phyloP scores from a whole-genome alignment of 2,329 filamentous ascomycete species.

The Colletotrichum scovillei region DNA sequence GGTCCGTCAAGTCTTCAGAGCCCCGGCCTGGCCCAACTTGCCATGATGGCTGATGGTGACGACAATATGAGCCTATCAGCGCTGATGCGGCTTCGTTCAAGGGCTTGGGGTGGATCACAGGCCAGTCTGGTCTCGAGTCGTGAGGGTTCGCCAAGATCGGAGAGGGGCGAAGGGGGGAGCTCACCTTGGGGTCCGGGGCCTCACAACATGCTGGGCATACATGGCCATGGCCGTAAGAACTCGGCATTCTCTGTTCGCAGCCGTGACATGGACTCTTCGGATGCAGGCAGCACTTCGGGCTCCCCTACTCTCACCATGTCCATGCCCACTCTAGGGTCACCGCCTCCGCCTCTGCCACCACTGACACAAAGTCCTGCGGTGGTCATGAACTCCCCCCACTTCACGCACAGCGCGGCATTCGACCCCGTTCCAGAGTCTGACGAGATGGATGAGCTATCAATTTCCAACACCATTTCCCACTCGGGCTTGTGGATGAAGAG shows the following conservation, averaged over 20 bases:
- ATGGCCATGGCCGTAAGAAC: slow-evolving; percentile 57
- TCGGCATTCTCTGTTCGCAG: slow-evolving; percentile 62
- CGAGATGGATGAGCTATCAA: slow-evolving; percentile 39
- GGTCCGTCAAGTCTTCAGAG: slow-evolving; percentile 69
- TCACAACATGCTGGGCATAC: slow-evolving; percentile 29
- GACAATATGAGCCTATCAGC: slow-evolving; percentile 79
- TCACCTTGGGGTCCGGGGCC: slow-evolving; percentile 52
- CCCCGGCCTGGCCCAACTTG: slow-evolving; percentile 82
- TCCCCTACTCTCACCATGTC: slow-evolving; percentile 64
- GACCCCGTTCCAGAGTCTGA: slow-evolving; percentile 55
- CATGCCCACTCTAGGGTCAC: slow-evolving; percentile 44
- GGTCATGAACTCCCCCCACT: slow-evolving; percentile 39
- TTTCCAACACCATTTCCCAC: slow-evolving; percentile 39
- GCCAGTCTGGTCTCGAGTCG: slow-evolving; percentile 71
- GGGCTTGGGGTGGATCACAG: slow-evolving; percentile 85
- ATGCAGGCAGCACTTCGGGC: slow-evolving; percentile 56
- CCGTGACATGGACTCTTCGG: slow-evolving; percentile 61
- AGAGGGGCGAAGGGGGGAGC: slow-evolving; percentile 59
- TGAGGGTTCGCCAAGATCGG: slow-evolving; percentile 62
- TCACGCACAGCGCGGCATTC: slow-evolving; percentile 43
- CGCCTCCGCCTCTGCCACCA: slow-evolving; percentile 37
- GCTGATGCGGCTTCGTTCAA: slow-evolving; percentile 77
- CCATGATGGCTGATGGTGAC: slow-evolving; percentile 68
- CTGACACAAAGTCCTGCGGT: slow-evolving; percentile 30
- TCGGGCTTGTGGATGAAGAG: slow-evolving; percentile 42